Conservation (phyloP, 805 yeast genomes). For the Danielozyma ontarioensis region DNA sequence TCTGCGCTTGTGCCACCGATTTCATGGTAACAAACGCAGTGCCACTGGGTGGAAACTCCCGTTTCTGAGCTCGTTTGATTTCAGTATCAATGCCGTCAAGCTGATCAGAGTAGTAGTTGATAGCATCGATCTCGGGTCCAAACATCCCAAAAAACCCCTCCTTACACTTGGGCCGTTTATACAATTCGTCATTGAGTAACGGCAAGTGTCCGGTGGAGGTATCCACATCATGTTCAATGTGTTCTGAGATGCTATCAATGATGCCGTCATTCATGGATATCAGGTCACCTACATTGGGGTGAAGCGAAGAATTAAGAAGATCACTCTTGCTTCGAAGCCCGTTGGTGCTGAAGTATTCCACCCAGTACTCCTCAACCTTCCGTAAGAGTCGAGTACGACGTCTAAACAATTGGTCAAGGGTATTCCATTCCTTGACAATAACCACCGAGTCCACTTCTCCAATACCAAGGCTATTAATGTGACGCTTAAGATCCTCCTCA, state of each 20-base stretch:
- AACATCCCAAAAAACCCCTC: slow-evolving; percentile 57
- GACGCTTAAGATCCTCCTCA: slow-evolving; percentile 63
- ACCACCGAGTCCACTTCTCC: slow-evolving; percentile 76
- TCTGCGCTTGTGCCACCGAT: slow-evolving; percentile 90
- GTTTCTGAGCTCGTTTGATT: slow-evolving; percentile 57
- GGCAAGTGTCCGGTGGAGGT: slow-evolving; percentile 12
- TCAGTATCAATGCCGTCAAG: slow-evolving; percentile 66
- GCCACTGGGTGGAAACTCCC: slow-evolving; percentile 77
- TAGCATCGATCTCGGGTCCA: slow-evolving; percentile 76
- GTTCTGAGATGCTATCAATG: slow-evolving; percentile 23
- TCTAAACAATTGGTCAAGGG: slow-evolving; percentile 59
- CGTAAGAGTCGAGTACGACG: slow-evolving; percentile 50
- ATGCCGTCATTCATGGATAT: slow-evolving; percentile 16
- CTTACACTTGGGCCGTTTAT: slow-evolving; percentile 55
- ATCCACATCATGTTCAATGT: slow-evolving; percentile 10
- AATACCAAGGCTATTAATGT: slow-evolving; percentile 71
- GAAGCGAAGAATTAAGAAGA: slow-evolving; percentile 20
- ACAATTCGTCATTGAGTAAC: slow-evolving; percentile 20
- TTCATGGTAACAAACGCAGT: slow-evolving; percentile 95
- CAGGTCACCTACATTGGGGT: slow-evolving; percentile 24
- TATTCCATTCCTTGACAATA: slow-evolving; percentile 84
- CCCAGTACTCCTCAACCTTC: slow-evolving; percentile 67
- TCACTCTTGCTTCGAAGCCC: slow-evolving; percentile 25
- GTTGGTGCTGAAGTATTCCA: slow-evolving; percentile 48
- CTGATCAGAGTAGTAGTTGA: slow-evolving; percentile 66